phyloP scores from a whole-genome alignment of 1,139 yeast genomes.

The Diutina catenulata region DNA sequence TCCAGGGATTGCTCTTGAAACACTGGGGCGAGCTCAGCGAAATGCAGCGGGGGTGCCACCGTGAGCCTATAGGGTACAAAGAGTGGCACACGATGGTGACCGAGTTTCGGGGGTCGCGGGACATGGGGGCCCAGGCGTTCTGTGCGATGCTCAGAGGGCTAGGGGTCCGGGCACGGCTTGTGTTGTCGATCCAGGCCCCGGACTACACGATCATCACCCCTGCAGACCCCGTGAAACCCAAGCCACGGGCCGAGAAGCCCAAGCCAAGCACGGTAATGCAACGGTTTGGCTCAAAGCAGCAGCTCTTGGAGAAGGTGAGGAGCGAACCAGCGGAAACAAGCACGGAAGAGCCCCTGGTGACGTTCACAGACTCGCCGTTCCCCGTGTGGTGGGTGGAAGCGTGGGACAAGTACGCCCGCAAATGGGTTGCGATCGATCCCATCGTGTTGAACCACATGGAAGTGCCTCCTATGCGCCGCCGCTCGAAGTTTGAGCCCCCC shows the following conservation, averaged over 20 bases:
- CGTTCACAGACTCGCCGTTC: constrained; percentile 25
- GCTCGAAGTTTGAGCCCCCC: constrained; percentile 71
- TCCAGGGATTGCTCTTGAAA: constrained; percentile 34
- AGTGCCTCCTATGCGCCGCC: constrained; percentile 41
- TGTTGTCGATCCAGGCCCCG: constrained; percentile 81
- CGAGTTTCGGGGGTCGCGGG: constrained; percentile 57
- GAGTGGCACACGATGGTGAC: constrained; percentile 31
- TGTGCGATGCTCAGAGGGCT: constrained; percentile 62
- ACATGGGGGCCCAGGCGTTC: constrained; percentile 80
- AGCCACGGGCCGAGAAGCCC: constrained; percentile 11
- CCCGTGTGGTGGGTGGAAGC: constrained; percentile 94
- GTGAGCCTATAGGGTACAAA: constrained; percentile 16
- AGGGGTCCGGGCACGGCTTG: constrained; percentile 62
- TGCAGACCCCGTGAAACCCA: neutral
- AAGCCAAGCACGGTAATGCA: neutral
- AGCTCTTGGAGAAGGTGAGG: constrained; percentile 6
- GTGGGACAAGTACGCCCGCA: constrained; percentile 62
- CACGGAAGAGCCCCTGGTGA: constrained; percentile 4
- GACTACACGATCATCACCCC: constrained; percentile 44
- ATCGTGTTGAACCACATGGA: constrained; percentile 54
- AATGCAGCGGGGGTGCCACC: constrained; percentile 12
- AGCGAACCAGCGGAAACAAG: too few species aligned
- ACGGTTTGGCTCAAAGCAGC: constrained; percentile 6
- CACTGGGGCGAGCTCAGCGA: constrained; percentile 46
- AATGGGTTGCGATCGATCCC: constrained; percentile 86